phyloP scores from a whole-genome alignment of 2,329 filamentous ascomycete species.

The Gaeumannomyces tritici region DNA sequence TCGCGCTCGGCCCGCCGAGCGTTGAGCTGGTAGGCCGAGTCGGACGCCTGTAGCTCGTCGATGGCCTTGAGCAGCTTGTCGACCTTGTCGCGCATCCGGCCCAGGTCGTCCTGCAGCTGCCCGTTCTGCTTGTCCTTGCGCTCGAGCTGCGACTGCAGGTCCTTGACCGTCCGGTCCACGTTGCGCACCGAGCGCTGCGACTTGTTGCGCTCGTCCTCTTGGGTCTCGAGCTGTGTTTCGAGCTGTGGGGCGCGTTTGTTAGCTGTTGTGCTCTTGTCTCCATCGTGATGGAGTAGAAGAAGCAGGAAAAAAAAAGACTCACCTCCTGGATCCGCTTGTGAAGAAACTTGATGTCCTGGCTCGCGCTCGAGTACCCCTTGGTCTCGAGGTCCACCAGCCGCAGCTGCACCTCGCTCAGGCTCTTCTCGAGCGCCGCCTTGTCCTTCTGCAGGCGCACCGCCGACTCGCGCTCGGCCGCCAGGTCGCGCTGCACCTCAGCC shows the following conservation, averaged over 20 bases:
- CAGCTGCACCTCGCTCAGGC: constrained; percentile 81
- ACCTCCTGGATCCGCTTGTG: constrained; percentile 94
- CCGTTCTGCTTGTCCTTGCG: constrained; percentile 81
- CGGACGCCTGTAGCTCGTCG: constrained; percentile 84
- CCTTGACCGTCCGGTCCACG: constrained; percentile 87
- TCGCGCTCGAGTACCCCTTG: constrained; percentile 89
- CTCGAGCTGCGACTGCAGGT: constrained; percentile 85
- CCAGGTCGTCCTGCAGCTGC: constrained; percentile 74
- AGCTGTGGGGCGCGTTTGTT: constrained; percentile 45
- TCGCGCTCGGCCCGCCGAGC: constrained; percentile 84
- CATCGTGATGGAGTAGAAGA: too few species aligned
- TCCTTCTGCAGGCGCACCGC: constrained; percentile 78
- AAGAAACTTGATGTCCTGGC: constrained; percentile 90
- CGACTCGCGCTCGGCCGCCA: constrained; percentile 73
- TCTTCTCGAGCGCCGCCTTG: constrained; percentile 83
- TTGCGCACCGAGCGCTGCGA: constrained; percentile 84
- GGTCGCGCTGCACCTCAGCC: constrained; percentile 87
- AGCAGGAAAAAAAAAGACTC: constrained; percentile 25
- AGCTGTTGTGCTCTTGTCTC: constrained; percentile 10
- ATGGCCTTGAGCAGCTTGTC: constrained; percentile 84
- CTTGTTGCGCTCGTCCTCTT: constrained; percentile 68
- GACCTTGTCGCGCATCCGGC: constrained; percentile 79
- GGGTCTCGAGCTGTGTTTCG: constrained; percentile 75
- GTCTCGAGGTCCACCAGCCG: constrained; percentile 89
- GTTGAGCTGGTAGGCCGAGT: constrained; percentile 71